These are phyloP conservation scores for carrot (Daucus carota) DNA, from an alignment of 129 eudicot genomes.

Conservation along the genomic window DNA sequence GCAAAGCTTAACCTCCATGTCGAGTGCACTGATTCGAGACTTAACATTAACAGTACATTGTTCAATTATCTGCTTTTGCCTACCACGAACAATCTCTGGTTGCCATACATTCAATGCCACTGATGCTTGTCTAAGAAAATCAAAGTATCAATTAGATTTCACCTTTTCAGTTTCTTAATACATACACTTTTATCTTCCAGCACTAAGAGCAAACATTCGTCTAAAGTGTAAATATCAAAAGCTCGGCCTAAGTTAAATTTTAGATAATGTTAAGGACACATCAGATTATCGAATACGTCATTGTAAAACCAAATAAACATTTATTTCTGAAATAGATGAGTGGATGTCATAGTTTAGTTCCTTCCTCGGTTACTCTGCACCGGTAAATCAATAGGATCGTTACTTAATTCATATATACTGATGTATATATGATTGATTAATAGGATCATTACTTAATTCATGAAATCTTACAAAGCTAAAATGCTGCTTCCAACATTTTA, in stretches of 20 bases:
- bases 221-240: not conserved
- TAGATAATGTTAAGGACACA: not conserved
- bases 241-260: not conserved
- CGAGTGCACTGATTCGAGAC: constrained; percentile 48
- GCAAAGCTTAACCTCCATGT: constrained; percentile 93
- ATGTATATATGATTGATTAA: not conserved
- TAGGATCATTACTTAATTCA: not conserved
- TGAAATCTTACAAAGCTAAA: not conserved
- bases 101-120: constrained; percentile 93
- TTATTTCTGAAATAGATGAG: too few species aligned
- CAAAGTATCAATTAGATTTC: not conserved
- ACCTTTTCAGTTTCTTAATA: not conserved
- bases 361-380: too few species aligned
- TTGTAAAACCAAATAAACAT: too few species aligned
- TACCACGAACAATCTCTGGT: constrained; percentile 62
- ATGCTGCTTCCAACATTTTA: not conserved
- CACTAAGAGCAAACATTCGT: not conserved
- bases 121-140: constrained; percentile 56
- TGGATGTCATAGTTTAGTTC: not conserved
- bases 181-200: not conserved
- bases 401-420: too few species aligned
- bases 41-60: constrained; percentile 65
- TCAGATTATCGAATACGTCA: too few species aligned
- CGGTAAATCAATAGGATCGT: too few species aligned
- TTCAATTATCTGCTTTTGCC: constrained; percentile 71